Base-by-base conservation (phyloP, 331 rosid genomes). In the Acacia pycnantha region DNA sequence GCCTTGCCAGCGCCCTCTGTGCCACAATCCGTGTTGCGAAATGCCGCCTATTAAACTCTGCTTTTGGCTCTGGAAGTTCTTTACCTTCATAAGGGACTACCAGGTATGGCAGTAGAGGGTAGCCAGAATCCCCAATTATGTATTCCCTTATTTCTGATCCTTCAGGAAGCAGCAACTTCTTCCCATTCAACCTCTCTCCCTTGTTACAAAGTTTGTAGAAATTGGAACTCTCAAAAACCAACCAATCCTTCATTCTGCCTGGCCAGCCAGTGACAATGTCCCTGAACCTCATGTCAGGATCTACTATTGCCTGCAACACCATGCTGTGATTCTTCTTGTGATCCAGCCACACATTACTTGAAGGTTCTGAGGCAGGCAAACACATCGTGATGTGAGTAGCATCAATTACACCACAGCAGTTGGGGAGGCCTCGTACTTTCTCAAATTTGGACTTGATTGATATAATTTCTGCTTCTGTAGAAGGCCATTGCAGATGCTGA, bases 221-320 rank as follows among this genome's bases (percentile, higher is more conserved):
- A 76, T 86, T 88, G 11, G 98, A 93, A 82, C 84, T 85, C 86
- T 90, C 88, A 29, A 93, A n/a, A 29, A 92, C 84, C 74, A 74
- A 67, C 88, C 83, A 88, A 41, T 93, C 99, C 77, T 83, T 77
- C 97, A 95, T 84, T 84, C 81, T 83, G 24, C 94, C 98, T 0
- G 98, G 99, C 94, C 95, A 92, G 54, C 99, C 99, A 0, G 97
- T 87, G 77, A 91, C 87, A 83, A 95, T 88, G 88, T 93, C 97
- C 50, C 86, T 86, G 81, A 95, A 93, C 86, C 87, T 95, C 98
- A 92, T 91, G 79, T 91, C 92, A 4, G 99, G 85, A 70, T 92
- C 99, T 53, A 95, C 99, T 74, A 95, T 87, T 62, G 91, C 94
- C 78, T 95, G 98, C 92, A 95, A 81, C 75, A 95, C 89, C 99